Evolutionary conservation across 352 stramenopile species (phyloP), one percentile per base, ranked within the genome.

Genomic region (Pythium grandisporangium): DNA sequence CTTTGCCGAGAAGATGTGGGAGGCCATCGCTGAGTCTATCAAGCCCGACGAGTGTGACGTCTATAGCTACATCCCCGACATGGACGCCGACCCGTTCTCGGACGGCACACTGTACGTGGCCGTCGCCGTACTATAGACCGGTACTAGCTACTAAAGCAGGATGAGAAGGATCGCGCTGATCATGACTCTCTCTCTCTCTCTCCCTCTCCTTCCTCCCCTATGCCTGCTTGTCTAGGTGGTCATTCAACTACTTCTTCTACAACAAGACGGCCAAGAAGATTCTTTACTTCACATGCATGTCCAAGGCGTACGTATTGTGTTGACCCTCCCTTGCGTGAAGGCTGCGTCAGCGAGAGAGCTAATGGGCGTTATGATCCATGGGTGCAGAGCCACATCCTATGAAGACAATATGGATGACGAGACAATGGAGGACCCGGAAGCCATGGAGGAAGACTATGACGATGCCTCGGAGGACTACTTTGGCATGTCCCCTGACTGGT

Each of bases 1-100:
- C 10, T 99, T 99, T 62, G 84, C 99, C 30, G 97, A 99, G 66
- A 97, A 97, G 47, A 82, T 99, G 52, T 95, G 97, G 66, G 96
- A 99, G 56, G 65, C 61, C 11, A 76, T 95, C 38, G 62, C 83
- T 6, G 75, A 91, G 42, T 78, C 67, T 11, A 92, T 96, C 40
- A 78, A 85, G 40, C 71, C 90, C n/a, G 66, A 84, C 11, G 81
- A 95, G 53, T 95, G 84, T 55, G 78, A 96, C 24, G 83, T 97
- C 3, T 96, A 95, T 64, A 95, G 74, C 64, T 96, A 96, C 67
- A 85, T 96, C 27, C 85, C 87, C 8, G 87, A 97, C 63, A 91
- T 95, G 80, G 88, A 97, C 58, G 84, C 77, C 50, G 89, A 96
- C 45, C 86, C 87, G 14, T 96, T 96, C 49, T 94, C 74, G 37